phyloP scores from a whole-genome alignment of 2,329 filamentous ascomycete species.

The Colletotrichum plurivorum region DNA sequence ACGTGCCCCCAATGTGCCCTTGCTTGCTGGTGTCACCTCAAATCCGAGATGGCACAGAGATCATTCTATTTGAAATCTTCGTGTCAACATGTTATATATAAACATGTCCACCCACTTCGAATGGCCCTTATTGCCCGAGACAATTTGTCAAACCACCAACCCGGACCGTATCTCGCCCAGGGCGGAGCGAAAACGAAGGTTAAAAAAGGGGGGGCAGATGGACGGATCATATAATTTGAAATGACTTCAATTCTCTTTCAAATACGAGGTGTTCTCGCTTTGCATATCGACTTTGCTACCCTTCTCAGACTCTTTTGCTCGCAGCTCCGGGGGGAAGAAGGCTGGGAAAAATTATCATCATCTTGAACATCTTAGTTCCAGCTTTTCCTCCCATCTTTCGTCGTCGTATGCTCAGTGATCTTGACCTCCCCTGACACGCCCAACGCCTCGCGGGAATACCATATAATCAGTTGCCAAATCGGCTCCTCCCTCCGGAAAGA shows the following conservation, averaged over 20 bases:
- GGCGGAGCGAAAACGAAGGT: neutral
- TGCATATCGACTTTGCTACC: neutral
- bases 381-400: neutral
- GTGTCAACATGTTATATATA: too few relatives aligned
- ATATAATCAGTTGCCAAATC: slow-evolving; percentile 33
- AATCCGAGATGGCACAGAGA: too few relatives aligned
- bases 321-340: neutral
- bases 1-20: too few relatives aligned
- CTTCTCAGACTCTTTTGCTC: neutral
- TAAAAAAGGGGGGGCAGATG: too few relatives aligned
- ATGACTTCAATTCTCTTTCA: slow-evolving; percentile 2
- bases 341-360: neutral
- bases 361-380: slow-evolving; percentile 9
- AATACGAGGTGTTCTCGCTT: slow-evolving; percentile 15
- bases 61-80: too few relatives aligned
- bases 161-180: too few relatives aligned
- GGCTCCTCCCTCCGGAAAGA: neutral
- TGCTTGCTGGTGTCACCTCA: too few relatives aligned
- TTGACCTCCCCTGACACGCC: slow-evolving; percentile 15
- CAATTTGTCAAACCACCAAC: too few relatives aligned
- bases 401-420: neutral
- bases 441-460: slow-evolving; percentile 37
- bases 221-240: neutral
- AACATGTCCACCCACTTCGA: too few relatives aligned
- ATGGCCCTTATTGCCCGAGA: too few relatives aligned